Percentiles rank a stretch among this genome's conserved stretches.
phyloP scores from a whole-genome alignment of 2,329 filamentous ascomycete species.

The Monosporascus sp. region DNA sequence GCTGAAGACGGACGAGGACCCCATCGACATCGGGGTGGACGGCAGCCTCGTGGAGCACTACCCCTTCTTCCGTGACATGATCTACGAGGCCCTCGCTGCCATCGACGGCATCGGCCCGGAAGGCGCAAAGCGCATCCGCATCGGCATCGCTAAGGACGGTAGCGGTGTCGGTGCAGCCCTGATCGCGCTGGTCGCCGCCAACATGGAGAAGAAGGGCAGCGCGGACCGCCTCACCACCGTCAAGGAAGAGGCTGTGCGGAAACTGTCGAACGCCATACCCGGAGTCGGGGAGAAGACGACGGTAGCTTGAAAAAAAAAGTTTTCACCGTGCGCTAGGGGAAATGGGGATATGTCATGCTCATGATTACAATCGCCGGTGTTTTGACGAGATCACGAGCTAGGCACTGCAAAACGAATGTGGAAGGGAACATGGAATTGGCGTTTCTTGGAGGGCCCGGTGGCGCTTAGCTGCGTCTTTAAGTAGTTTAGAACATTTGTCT shows the following conservation, averaged over 20 bases:
- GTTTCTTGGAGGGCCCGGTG: neutral
- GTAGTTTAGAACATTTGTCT: too few species aligned
- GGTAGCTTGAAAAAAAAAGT: slow-evolving; percentile 12
- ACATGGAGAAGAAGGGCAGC: slow-evolving; percentile 46
- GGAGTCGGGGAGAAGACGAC: slow-evolving; percentile 18
- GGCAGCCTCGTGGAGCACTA: slow-evolving; percentile 95
- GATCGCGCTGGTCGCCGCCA: slow-evolving; percentile 83
- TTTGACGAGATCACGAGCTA: neutral
- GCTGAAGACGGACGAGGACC: slow-evolving; percentile 59
- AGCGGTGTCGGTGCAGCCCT: slow-evolving; percentile 92
- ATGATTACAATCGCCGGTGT: slow-evolving; percentile 1
- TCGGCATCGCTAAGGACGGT: slow-evolving; percentile 95
- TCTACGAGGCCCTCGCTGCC: slow-evolving; percentile 72
- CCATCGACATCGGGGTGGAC: slow-evolving; percentile 88
- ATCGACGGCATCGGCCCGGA: slow-evolving; percentile 71
- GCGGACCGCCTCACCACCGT: slow-evolving; percentile 37
- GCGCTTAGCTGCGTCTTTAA: too few species aligned
- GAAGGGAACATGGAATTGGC: neutral
- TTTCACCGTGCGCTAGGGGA: neutral
- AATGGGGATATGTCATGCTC: neutral
- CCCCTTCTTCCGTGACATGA: slow-evolving; percentile 82
- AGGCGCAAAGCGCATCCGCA: slow-evolving; percentile 81
- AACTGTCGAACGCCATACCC: slow-evolving; percentile 17
- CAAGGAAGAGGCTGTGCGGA: slow-evolving; percentile 32
- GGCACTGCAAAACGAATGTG: neutral